These are phyloP conservation scores for Penicillium glabrum DNA, from an alignment of 2,329 filamentous ascomycete species.

Conservation along the genomic window DNA sequence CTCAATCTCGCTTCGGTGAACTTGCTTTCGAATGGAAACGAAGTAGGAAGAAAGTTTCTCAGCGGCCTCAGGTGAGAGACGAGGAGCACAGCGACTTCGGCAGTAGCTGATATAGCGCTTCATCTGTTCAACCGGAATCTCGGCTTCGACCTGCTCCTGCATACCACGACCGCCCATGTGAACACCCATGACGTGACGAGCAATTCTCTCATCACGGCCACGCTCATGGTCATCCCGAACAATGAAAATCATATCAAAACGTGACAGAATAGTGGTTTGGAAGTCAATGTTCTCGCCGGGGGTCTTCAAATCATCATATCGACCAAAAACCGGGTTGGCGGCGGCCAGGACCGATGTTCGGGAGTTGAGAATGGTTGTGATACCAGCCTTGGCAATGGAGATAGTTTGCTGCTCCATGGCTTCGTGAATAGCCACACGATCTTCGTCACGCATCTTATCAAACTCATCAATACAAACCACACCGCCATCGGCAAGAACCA, in stretches of 20 bases:
- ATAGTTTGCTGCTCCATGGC: constrained; percentile 99
- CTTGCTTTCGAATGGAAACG: constrained; percentile 90
- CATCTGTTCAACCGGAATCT: constrained; percentile 95
- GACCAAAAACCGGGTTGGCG: constrained; percentile 95
- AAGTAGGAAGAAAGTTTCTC: constrained; percentile 98
- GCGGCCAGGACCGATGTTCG: constrained; percentile 92
- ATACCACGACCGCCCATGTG: constrained; percentile 87
- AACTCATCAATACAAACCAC: constrained; percentile 99
- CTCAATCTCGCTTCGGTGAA: constrained; percentile 86
- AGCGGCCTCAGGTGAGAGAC: constrained; percentile 83
- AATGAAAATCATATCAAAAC: constrained; percentile 99
- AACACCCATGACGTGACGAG: constrained; percentile 94
- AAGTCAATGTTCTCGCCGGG: constrained; percentile 99
- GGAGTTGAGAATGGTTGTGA: constrained; percentile 96
- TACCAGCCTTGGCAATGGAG: constrained; percentile 96
- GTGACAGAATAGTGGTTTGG: constrained; percentile 94
- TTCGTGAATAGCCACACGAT: constrained; percentile 96
- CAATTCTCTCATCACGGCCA: constrained; percentile 86
- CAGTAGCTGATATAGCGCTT: constrained; percentile 96
- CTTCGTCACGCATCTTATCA: constrained; percentile 99
- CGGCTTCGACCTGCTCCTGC: constrained; percentile 80
- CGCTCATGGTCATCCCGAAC: constrained; percentile 93
- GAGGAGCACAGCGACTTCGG: constrained; percentile 89
- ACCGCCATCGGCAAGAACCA: constrained; percentile 95
- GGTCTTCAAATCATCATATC: constrained; percentile 96